phyloP scores from a whole-genome alignment of 768 basidiomycete genomes.

The Kwoniella heveanensis region DNA sequence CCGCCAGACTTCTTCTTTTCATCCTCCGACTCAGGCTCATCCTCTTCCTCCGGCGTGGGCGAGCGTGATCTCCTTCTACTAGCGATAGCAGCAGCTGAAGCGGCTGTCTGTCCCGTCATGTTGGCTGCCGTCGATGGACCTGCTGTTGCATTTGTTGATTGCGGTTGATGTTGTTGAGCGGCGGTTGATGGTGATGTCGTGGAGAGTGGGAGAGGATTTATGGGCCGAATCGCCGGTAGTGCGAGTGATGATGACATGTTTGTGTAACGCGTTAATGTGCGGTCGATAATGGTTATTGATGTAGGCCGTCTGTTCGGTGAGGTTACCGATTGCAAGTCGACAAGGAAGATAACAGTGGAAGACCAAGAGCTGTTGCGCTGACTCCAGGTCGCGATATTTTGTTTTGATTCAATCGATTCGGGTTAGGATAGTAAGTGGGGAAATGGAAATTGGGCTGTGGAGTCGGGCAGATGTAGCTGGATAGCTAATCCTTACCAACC shows the following conservation, averaged over 20 bases:
- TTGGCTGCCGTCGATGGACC: not conserved
- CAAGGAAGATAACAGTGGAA: too few species aligned
- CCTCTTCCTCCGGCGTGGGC: constrained; percentile 29
- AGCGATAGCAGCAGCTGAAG: constrained; percentile 5
- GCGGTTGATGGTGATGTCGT: constrained; percentile 16
- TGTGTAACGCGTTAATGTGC: not conserved
- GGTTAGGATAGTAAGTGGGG: not conserved
- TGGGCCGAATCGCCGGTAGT: constrained; percentile 8
- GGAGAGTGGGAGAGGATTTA: constrained; percentile 1
- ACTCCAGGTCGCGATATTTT: not conserved
- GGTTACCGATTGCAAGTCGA: too few species aligned
- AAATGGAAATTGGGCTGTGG: not conserved
- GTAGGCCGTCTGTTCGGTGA: too few species aligned
- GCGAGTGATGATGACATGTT: constrained; percentile 26
- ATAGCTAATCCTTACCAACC: too few species aligned
- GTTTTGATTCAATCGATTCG: not conserved
- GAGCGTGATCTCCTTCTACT: constrained; percentile 16
- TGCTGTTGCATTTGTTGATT: not conserved
- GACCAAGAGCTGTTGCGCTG: not conserved
- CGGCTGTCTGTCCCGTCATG: not conserved
- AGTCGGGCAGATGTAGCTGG: not conserved
- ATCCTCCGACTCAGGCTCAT: constrained; percentile 29
- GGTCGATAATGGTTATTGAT: too few species aligned
- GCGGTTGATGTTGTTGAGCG: constrained; percentile 6
- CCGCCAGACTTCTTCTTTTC: constrained; percentile 19